Evolutionary conservation across 164 flowering plant genomes (phyloP), one percentile per base, ranked within the genome.

Genomic region (Platanus orientalis): DNA sequence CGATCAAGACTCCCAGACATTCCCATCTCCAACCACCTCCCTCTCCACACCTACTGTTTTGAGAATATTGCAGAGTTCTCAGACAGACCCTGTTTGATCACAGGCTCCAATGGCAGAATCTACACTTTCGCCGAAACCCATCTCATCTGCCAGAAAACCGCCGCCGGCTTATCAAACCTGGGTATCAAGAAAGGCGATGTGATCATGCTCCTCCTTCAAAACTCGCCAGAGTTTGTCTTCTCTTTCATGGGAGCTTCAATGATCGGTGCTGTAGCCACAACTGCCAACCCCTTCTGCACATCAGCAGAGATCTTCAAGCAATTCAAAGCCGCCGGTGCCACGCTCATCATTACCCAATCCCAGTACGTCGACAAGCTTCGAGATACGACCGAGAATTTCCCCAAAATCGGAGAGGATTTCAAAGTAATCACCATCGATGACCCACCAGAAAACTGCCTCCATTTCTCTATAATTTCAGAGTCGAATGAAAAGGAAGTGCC

Each of bases 181-280:
- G n/a, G n/a, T n/a, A n/a, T n/a, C n/a, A n/a, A n/a, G 23, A 67
- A 75, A 42, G 85, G 89, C 19, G 84, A 88, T 48, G 87, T 77
- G 26, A 67, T 90, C 57, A 84, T 90, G 94, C 21, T 81, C 32
- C 79, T 90, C 64, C 86, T 88, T 65, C 97, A 73, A 6, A 90
- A 90, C 80, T 78, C 72, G 60, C 66, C 85, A 0, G 94, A 90
- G 60, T 90, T 90, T 63, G 83, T 74, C 44, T 78, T 90, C 75
- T 49, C 90, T 19, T 88, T 90, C 76, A 47, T 90, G 54, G 94
- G 79, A 0, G 86, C 92, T n/a, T 84, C 92, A 67, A 78, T 84
- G 77, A 59, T 83, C 54, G 97, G 97, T 0, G 97, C 92, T 9
- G 57, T 82, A 19, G 55, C 82, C 54, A 88, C 97, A 57, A 71